Evolutionary conservation across 1,284 basidiomycete genomes (phyloP).

Genomic region (Cryptococcus depauperatus): DNA sequence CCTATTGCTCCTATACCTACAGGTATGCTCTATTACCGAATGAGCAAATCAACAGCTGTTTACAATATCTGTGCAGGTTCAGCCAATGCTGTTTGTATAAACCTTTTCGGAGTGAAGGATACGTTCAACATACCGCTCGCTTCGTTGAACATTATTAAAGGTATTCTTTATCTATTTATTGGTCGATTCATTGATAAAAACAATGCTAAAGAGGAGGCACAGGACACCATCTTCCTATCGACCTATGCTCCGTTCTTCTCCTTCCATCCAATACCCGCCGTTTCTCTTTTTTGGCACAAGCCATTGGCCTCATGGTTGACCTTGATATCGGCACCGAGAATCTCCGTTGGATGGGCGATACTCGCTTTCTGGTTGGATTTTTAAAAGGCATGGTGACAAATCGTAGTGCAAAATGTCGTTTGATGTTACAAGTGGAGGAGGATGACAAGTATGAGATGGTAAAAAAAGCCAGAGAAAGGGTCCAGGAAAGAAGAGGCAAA

Average conservation of each 20-base stretch:
- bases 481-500: constrained; percentile 5
- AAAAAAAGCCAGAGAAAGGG: constrained; percentile 28
- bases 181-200: background rate
- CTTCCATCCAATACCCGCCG: constrained; percentile 39
- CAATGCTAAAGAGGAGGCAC: constrained; percentile 35
- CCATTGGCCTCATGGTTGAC: constrained; percentile 86
- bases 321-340: constrained; percentile 76
- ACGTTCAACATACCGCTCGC: constrained; percentile 68
- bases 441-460: constrained; percentile 66
- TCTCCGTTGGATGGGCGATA: constrained; percentile 87
- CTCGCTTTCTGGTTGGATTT: constrained; percentile 77
- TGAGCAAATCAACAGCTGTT: background rate
- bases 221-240: constrained; percentile 61
- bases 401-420: constrained; percentile 59
- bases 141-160: constrained; percentile 79
- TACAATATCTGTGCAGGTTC: constrained; percentile 29
- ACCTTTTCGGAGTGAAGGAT: constrained; percentile 49
- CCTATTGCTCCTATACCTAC: constrained; percentile 82
- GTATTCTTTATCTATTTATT: constrained; percentile 39
- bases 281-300: constrained; percentile 83
- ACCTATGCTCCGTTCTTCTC: constrained; percentile 65
- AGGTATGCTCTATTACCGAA: constrained; percentile 50
- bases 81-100: constrained; percentile 44
- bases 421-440: constrained; percentile 64
- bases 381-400: constrained; percentile 63